Base-by-base conservation (phyloP, 805 yeast species). In the Saccharomycopsis malanga region DNA sequence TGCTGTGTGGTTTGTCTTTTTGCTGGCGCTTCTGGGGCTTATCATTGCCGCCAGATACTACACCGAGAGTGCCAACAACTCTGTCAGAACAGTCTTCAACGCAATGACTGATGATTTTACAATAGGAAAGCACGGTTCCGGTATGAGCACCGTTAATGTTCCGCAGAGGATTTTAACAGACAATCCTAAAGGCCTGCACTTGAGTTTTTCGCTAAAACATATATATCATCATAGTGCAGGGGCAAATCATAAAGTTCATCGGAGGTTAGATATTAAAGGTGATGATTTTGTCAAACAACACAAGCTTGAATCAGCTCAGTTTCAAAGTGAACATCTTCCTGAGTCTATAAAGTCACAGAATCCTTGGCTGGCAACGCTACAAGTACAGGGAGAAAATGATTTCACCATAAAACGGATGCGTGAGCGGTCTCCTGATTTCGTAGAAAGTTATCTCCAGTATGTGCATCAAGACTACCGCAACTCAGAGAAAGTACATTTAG, bases 391-490 rank as follows among this genome's bases (percentile, higher is more conserved):
- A 53, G 17, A 58, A 49, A 14, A 22, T 21, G 22, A 38, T 38
- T 49, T 51, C 29, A 34, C 42, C 12, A 55, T 62, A 15, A 63
- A 59, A 34, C 60, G 85, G 44, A 52, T 79, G 54, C 56, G 56
- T 2, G 62, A 72, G 34, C 61, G 83, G 17, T 62, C 68, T 39
- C 89, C 89, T 0, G 78, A 76, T 38, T 76, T 73, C 58, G 66
- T 86, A 48, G 88, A 83, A 57, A 71, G 82, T 2, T 84, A 81
- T 59, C 60, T 85, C 39, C 70, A 73, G 15, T 79, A 72, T 59
- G 80, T 87, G 0, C 60, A 71, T 44, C 61, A 64, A 12, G 70
- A 66, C 18, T 59, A 30, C 54, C 50, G 49, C 54, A 14, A 55
- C 61, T 38, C 23, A 30, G 1, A 39, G 42, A 34, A 55, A 54